These are phyloP conservation scores for Chaetomium globosum DNA, from an alignment of 2,329 filamentous ascomycete species.

Conservation along the genomic window DNA sequence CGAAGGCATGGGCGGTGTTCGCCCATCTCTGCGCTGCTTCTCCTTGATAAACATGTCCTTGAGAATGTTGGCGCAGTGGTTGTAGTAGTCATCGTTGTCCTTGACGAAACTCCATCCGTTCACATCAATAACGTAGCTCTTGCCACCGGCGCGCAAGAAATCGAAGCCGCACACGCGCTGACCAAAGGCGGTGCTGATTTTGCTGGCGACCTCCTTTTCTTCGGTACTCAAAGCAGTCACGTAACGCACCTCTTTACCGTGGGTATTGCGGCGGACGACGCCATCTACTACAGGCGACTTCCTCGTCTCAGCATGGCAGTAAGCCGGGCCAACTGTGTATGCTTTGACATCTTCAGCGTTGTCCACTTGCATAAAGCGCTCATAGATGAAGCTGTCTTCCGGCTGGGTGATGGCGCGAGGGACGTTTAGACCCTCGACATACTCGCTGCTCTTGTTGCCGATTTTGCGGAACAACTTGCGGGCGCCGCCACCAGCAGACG, in stretches of 20 bases:
- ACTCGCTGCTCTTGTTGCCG: conserved; percentile 98
- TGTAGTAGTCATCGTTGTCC: conserved; percentile 98
- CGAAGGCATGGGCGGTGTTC: conserved; percentile 58
- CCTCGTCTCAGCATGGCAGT: conserved; percentile 94
- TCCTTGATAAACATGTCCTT: conserved; percentile 87
- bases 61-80: conserved; percentile 83
- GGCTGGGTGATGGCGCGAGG: conserved; percentile 82
- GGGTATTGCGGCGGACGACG: conserved; percentile 90
- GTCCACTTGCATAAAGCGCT: conserved; percentile 94
- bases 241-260: conserved; percentile 95
- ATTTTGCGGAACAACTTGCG: conserved; percentile 94
- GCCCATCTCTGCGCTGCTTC: conserved; percentile 64
- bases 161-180: conserved; percentile 97
- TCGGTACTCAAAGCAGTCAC: conserved; percentile 81
- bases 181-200: conserved; percentile 88
- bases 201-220: conserved; percentile 83
- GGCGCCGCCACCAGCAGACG: conserved; percentile 82
- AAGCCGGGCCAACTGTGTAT: conserved; percentile 90
- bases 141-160: conserved; percentile 80
- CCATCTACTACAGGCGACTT: conserved; percentile 98
- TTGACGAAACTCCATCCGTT: conserved; percentile 99
- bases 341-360: conserved; percentile 98
- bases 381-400: conserved; percentile 87
- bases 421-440: conserved; percentile 72
- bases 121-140: conserved; percentile 97